Conservation (phyloP, 108 stramenopile genomes). For the Seminavis robusta region DNA sequence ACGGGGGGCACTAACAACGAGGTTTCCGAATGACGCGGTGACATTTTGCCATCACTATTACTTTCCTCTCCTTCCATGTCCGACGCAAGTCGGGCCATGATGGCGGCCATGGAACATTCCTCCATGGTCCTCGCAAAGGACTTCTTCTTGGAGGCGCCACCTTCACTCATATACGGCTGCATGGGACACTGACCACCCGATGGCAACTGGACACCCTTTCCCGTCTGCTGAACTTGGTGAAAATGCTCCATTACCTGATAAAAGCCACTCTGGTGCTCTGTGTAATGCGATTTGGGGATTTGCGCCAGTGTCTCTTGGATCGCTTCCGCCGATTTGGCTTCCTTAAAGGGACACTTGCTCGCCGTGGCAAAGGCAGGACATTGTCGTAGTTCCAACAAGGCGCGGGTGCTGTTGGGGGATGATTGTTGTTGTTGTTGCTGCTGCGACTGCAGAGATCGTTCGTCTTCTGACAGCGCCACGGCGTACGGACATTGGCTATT, state of each 20-base stretch:
- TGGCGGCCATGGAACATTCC: constrained; percentile 56
- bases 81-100: background rate
- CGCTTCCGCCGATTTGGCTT: constrained; percentile 35
- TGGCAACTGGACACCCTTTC: too few relatives aligned
- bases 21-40: background rate
- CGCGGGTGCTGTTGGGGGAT: too few relatives aligned
- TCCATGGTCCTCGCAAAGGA: constrained; percentile 52
- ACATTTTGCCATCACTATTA: background rate
- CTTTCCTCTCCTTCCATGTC: background rate
- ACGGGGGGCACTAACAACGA: background rate
- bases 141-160: too few relatives aligned
- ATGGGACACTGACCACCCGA: too few relatives aligned
- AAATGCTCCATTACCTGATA: constrained; percentile 34
- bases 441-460: too few relatives aligned
- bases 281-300: constrained; percentile 56
- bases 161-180: too few relatives aligned
- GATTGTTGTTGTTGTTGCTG: too few relatives aligned
- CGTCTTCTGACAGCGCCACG: too few relatives aligned
- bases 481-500: too few relatives aligned
- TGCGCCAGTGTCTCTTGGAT: constrained; percentile 41
- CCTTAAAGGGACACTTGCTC: constrained; percentile 58
- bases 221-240: too few relatives aligned
- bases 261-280: too few relatives aligned
- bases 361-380: constrained; percentile 61
- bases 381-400: too few relatives aligned